Evolutionary conservation across 305 asterid genomes (phyloP).

Genomic region (Fraxinus angustifolia): DNA sequence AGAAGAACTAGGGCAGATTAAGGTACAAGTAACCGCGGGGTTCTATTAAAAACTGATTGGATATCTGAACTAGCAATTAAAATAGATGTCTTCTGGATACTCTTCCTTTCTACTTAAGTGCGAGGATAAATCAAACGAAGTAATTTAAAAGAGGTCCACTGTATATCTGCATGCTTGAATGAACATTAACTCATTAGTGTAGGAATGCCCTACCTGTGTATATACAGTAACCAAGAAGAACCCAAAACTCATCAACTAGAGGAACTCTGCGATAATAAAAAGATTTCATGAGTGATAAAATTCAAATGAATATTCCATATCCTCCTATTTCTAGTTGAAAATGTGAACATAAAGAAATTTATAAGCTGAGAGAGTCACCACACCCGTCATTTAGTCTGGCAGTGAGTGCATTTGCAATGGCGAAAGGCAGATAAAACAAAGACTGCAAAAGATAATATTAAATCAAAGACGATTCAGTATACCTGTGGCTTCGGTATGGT

Average conservation of each 20-base stretch:
- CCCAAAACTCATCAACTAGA: slow-evolving; percentile 76
- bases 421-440: slow-evolving; percentile 77
- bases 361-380: slow-evolving; percentile 23
- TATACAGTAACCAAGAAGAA: slow-evolving; percentile 65
- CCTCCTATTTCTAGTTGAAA: slow-evolving; percentile 8
- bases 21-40: not conserved
- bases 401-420: slow-evolving; percentile 86
- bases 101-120: not conserved
- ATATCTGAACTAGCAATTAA: not conserved
- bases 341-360: slow-evolving; percentile 1
- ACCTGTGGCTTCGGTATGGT: not conserved
- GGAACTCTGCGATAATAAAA: slow-evolving; percentile 61
- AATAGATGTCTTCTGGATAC: not conserved
- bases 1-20: not conserved
- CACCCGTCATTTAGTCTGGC: slow-evolving; percentile 91
- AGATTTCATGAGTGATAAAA: slow-evolving; percentile 16
- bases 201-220: slow-evolving; percentile 51
- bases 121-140: slow-evolving; percentile 7
- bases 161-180: not conserved
- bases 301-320: slow-evolving; percentile 12
- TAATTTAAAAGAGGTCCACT: not conserved
- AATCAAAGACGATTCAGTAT: slow-evolving; percentile 11
- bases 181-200: not conserved
- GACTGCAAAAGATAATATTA: slow-evolving; percentile 49
- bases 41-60: not conserved